These are phyloP conservation scores for Calonectria fujianensis DNA, from an alignment of 2,329 filamentous ascomycete species.

Conservation along the genomic window DNA sequence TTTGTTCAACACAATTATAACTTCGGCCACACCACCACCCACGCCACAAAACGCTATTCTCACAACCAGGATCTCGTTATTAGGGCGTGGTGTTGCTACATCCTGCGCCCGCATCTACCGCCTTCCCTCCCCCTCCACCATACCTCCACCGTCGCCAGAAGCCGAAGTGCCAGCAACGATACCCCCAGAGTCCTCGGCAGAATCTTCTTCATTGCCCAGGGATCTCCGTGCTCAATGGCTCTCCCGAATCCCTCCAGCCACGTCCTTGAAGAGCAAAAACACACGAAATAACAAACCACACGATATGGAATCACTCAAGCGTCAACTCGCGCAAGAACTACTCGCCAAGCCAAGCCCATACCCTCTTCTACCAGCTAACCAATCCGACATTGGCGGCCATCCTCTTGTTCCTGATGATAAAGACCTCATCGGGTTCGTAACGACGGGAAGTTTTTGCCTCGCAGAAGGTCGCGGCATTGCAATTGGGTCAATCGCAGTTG, in stretches of 20 bases:
- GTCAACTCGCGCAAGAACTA: conserved; percentile 69
- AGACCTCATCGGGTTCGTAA: conserved; percentile 93
- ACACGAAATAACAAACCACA: conserved; percentile 43
- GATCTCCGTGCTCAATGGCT: conserved; percentile 84
- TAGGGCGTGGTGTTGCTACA: conserved; percentile 81
- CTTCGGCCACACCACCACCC: conserved; percentile 44
- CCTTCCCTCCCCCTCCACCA: conserved; percentile 70
- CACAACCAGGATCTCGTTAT: conserved; percentile 80
- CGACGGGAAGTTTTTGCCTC: conserved; percentile 88
- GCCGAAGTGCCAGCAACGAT: conserved; percentile 69
- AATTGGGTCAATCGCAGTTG: conserved; percentile 81
- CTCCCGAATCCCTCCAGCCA: conserved; percentile 65
- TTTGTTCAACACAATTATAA: conserved; percentile 58
- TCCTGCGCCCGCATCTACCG: conserved; percentile 90
- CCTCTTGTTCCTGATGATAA: conserved; percentile 82
- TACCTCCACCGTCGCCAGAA: conserved; percentile 55
- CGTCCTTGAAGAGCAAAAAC: conserved; percentile 32
- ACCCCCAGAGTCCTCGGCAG: conserved; percentile 52
- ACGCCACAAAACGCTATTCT: conserved; percentile 66
- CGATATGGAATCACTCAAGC: conserved; percentile 63
- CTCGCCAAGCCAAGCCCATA: conserved; percentile 60
- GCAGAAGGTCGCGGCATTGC: conserved; percentile 84
- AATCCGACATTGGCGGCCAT: conserved; percentile 69
- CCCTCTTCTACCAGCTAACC: conserved; percentile 61
- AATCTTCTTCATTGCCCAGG: conserved; percentile 58